Evolutionary conservation across 1,139 yeast genomes (phyloP).

Genomic region (Sugiyamaella castrensis): DNA sequence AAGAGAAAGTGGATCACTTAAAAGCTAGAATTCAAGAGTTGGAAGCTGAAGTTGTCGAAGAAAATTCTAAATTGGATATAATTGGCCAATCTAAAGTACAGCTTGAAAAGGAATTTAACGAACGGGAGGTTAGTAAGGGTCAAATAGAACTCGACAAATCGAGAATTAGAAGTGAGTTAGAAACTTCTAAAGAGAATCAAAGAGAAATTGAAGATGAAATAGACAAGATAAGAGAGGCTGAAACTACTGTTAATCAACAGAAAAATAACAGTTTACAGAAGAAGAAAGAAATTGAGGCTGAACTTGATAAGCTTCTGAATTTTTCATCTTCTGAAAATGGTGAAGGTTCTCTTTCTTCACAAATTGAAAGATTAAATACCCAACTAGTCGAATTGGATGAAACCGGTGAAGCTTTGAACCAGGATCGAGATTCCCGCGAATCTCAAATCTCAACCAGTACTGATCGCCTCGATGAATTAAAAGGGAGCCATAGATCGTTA

Average conservation of each 20-base stretch:
- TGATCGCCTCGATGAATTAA: background rate
- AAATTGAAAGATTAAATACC: background rate
- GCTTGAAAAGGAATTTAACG: background rate
- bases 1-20: constrained; percentile 12
- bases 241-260: background rate
- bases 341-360: background rate
- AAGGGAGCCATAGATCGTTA: background rate
- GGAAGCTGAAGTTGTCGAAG: background rate
- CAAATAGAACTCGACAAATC: constrained; percentile 3
- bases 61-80: constrained; percentile 2
- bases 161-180: background rate
- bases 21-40: constrained; percentile 9
- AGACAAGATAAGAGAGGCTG: background rate
- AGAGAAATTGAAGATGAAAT: background rate
- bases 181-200: background rate
- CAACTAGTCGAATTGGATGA: constrained; percentile 6
- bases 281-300: constrained; percentile 5
- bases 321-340: constrained; percentile 9
- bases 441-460: background rate
- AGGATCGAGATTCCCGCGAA: background rate
- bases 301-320: background rate
- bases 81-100: background rate
- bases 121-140: background rate
- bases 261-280: background rate
- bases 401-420: constrained; percentile 4